phyloP scores from a whole-genome alignment of 2,329 filamentous ascomycete genomes.

The Paracamarosporium sp. region DNA sequence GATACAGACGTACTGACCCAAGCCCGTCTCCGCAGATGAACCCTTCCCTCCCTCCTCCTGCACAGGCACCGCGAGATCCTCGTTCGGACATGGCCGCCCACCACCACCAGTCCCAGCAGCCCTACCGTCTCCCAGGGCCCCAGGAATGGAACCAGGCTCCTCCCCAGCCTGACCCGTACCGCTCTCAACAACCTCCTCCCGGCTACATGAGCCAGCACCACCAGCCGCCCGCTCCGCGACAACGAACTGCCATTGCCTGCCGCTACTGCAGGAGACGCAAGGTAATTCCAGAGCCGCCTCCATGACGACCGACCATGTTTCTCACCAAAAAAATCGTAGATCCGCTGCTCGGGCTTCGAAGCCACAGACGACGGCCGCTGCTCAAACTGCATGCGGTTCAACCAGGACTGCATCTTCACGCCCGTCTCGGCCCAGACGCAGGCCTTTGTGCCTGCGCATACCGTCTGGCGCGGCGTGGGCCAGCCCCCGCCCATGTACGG shows the following conservation, averaged over 20 bases:
- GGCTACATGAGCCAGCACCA: conserved; percentile 46
- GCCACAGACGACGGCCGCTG: conserved; percentile 74
- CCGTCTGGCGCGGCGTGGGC: conserved; percentile 61
- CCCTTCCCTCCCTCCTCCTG: conserved; percentile 38
- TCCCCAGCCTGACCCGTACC: conserved; percentile 49
- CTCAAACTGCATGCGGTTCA: conserved; percentile 75
- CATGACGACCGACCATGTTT: not conserved
- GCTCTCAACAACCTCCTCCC: conserved; percentile 49
- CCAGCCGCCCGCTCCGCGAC: conserved; percentile 60
- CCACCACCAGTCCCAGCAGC: conserved; percentile 52
- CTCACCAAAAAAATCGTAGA: conserved; percentile 60
- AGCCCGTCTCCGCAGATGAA: conserved; percentile 29
- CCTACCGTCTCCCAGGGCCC: conserved; percentile 55
- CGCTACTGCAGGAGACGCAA: conserved; percentile 67
- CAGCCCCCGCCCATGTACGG: conserved; percentile 59
- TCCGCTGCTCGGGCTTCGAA: conserved; percentile 78
- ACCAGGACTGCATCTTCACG: conserved; percentile 79
- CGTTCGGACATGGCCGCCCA: conserved; percentile 54
- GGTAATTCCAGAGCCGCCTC: conserved; percentile 45
- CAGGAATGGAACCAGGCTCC: conserved; percentile 52
- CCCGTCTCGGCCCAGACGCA: conserved; percentile 77
- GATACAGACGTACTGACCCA: conserved; percentile 29
- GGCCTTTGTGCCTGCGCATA: conserved; percentile 76
- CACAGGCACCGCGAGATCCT: conserved; percentile 42
- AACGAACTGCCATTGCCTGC: conserved; percentile 67